Conservation (phyloP, 352 stramenopile genomes). For the Phytopythium mirpurense region DNA sequence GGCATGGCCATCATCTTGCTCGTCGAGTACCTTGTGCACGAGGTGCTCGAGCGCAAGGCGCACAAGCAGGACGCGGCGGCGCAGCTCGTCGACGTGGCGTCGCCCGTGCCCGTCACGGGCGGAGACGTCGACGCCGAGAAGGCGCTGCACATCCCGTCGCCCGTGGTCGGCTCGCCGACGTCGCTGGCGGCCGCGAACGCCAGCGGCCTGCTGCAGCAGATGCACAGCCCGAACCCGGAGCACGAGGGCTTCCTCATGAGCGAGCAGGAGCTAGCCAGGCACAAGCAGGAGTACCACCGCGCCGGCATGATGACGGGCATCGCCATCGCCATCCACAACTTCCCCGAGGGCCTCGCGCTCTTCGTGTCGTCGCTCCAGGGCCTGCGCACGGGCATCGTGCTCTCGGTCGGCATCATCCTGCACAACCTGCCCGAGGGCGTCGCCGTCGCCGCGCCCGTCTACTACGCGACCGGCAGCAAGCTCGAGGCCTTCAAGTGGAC, state of each 20-base stretch:
- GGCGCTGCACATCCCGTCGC: conserved; percentile 18
- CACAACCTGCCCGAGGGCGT: conserved; percentile 97
- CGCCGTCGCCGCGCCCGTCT: conserved; percentile 94
- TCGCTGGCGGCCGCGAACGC: conserved; percentile 9
- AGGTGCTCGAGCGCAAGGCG: conserved; percentile 18
- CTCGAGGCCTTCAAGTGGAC: conserved; percentile 92
- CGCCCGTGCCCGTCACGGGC: conserved; percentile 69
- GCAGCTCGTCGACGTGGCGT: conserved; percentile 28
- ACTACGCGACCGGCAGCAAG: conserved; percentile 92
- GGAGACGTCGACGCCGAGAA: conserved; percentile 49
- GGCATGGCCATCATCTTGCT: conserved; percentile 61
- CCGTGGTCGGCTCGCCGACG: conserved; percentile 21
- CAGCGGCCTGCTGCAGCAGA: conserved; percentile 12
- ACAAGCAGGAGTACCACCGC: no score
- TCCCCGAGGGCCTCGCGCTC: conserved; percentile 95
- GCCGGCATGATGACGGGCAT: conserved; percentile 19
- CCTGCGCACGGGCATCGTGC: conserved; percentile 75
- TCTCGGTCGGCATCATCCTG: conserved; percentile 92
- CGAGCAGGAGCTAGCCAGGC: conserved; percentile 9
- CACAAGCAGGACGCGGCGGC: conserved; percentile 11
- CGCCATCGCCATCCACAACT: conserved; percentile 95
- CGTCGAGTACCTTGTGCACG: conserved; percentile 60
- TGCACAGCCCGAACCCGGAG: conserved; percentile 24
- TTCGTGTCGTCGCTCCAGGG: conserved; percentile 89
- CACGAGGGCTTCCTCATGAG: conserved; percentile 39